A percentile compares a stretch with the other conserved stretches of the same genome.
Evolutionary conservation across 768 basidiomycete species (phyloP).

Genomic region (Panellus pusillus): DNA sequence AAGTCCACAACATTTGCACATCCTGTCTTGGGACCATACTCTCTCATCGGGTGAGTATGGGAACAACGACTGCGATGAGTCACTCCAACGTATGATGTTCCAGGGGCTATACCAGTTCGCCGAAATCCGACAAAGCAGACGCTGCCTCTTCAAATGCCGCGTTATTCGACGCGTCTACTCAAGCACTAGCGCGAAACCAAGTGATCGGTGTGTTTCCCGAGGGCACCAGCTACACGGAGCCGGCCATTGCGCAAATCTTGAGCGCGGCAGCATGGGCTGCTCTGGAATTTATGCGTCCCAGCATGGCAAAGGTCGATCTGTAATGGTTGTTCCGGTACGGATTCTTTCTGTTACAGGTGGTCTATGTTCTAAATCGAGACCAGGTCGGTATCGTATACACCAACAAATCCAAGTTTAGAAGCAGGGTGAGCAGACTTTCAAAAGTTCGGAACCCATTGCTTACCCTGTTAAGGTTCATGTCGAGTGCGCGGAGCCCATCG

Average conservation of each 20-base stretch:
- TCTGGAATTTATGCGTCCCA: constrained; percentile 55
- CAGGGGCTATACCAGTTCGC: constrained; percentile 67
- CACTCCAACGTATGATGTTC: too few relatives aligned
- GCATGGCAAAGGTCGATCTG: constrained; percentile 25
- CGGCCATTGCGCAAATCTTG: constrained; percentile 46
- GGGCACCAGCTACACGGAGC: constrained; percentile 53
- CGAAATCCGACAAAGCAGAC: constrained; percentile 49
- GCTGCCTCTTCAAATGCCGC: constrained; percentile 17
- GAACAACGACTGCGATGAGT: background rate
- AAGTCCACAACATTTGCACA: constrained; percentile 69
- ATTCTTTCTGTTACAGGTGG: too few relatives aligned
- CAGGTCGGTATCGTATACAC: constrained; percentile 58
- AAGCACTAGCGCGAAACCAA: constrained; percentile 24
- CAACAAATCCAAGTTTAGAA: constrained; percentile 65
- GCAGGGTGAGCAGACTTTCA: constrained; percentile 41
- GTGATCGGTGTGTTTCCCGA: constrained; percentile 72
- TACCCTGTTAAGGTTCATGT: constrained; percentile 18
- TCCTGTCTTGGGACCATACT: constrained; percentile 51
- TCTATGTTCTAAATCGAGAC: too few relatives aligned
- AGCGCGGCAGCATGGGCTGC: constrained; percentile 74
- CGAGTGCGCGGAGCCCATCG: constrained; percentile 21
- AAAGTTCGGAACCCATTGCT: background rate
- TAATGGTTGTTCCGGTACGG: constrained; percentile 56
- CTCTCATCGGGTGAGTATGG: constrained; percentile 43
- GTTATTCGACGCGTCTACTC: constrained; percentile 17